phyloP scores from a whole-genome alignment of 148 eudicot genomes.

The Amaranthus hypochondriacus region DNA sequence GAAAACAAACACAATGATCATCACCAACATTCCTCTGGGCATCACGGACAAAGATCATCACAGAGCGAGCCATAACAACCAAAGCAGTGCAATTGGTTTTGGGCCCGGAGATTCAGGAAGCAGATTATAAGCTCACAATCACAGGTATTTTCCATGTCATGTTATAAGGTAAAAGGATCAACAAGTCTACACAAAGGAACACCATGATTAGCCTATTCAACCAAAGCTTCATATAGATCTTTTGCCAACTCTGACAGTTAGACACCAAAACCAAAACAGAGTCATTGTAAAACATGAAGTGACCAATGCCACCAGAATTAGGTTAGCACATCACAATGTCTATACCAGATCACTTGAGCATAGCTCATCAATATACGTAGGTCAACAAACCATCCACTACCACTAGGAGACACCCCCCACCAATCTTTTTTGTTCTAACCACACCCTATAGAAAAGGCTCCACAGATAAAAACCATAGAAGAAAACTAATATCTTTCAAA shows the following conservation, averaged over 20 bases:
- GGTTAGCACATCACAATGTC: background rate
- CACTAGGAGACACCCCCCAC: no score
- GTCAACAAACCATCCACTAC: no score
- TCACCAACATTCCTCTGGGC: no score
- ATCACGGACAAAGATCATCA: no score
- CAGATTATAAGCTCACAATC: background rate
- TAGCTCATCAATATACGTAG: no score
- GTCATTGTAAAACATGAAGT: background rate
- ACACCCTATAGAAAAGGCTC: no score
- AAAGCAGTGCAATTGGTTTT: background rate
- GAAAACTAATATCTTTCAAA: background rate
- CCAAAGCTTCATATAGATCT: background rate
- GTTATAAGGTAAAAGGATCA: background rate
- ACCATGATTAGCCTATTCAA: background rate
- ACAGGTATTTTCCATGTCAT: background rate
- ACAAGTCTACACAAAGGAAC: background rate
- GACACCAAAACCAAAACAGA: background rate
- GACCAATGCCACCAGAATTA: background rate
- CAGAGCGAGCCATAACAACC: background rate
- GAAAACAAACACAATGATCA: no score
- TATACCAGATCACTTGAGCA: background rate
- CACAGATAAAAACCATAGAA: background rate
- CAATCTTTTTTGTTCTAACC: no score
- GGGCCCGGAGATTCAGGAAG: background rate
- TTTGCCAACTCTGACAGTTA: background rate